Evolutionary conservation across 192 early-diverging fungal species (phyloP).

Genomic region (Podila clonocystis): DNA sequence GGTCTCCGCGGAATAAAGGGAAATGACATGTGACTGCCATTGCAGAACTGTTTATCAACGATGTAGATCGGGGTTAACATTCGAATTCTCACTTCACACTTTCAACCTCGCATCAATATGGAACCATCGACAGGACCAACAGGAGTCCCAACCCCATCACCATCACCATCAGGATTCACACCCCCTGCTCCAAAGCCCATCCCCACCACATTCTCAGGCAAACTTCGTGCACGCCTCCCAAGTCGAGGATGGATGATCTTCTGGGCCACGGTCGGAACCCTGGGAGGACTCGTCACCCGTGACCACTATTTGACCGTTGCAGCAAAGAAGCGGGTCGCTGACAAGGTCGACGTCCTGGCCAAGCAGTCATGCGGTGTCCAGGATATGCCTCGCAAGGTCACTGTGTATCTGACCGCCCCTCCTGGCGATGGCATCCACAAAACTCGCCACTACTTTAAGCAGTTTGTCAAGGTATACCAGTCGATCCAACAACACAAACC

Average conservation of each 20-base stretch:
- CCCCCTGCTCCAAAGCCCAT: constrained; percentile 12
- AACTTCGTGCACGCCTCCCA: constrained; percentile 49
- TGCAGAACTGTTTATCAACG: too few species aligned
- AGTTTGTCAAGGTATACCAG: constrained; percentile 53
- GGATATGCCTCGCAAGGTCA: constrained; percentile 57
- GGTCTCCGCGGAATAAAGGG: too few species aligned
- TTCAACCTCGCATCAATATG: constrained; percentile 6
- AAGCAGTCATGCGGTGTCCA: constrained; percentile 44
- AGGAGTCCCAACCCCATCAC: neutral
- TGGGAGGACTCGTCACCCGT: constrained; percentile 42
- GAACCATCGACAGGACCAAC: neutral
- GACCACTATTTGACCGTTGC: constrained; percentile 51
- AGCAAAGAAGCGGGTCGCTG: constrained; percentile 38
- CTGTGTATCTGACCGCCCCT: constrained; percentile 51
- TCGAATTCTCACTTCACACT: constrained; percentile 2
- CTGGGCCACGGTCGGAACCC: constrained; percentile 31
- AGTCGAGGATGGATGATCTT: constrained; percentile 53
- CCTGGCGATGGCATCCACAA: constrained; percentile 56
- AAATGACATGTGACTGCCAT: too few species aligned
- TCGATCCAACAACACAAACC: too few species aligned
- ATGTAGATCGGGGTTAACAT: neutral
- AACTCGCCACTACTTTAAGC: constrained; percentile 53
- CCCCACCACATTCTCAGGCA: constrained; percentile 33
- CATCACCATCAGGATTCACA: constrained; percentile 7
- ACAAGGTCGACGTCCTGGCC: constrained; percentile 51